These are phyloP conservation scores for Talaromyces trachyspermus DNA, from an alignment of 495 filamentous ascomycete species.

Conservation along the genomic window DNA sequence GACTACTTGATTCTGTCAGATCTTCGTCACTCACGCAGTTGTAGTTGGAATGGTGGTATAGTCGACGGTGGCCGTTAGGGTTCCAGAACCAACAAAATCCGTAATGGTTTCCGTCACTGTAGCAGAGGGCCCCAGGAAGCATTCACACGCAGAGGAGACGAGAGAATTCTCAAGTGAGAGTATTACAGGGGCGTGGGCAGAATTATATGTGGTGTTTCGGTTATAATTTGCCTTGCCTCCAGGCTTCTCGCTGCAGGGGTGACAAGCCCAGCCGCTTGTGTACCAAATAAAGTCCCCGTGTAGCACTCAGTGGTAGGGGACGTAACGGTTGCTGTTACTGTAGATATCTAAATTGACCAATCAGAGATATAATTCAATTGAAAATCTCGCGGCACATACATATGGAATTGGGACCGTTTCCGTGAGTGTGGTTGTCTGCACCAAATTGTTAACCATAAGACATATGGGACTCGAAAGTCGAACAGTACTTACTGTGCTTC, in stretches of 20 bases:
- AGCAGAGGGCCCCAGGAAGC: constrained; percentile 3
- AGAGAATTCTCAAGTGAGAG: background rate
- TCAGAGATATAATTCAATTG: too few relatives aligned
- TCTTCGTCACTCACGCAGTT: background rate
- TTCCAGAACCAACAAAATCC: constrained; percentile 4
- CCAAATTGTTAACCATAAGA: background rate
- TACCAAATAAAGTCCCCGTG: constrained; percentile 2
- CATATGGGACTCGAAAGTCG: background rate
- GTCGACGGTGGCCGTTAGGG: constrained; percentile 4
- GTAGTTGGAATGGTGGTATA: constrained; percentile 2
- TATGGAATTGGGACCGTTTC: constrained; percentile 1
- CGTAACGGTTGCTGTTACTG: background rate
- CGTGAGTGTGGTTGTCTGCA: background rate
- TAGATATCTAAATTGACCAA: background rate
- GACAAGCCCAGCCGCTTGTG: background rate
- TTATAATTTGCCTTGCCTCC: background rate
- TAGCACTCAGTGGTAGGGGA: constrained; percentile 8
- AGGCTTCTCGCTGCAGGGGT: background rate
- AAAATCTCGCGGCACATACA: too few relatives aligned
- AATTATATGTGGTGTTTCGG: background rate
- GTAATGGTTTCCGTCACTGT: constrained; percentile 5
- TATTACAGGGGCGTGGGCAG: constrained; percentile 1
- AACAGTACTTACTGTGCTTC: background rate
- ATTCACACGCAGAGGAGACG: constrained; percentile 7
- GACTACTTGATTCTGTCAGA: background rate